These are phyloP conservation scores for Stenocarpella maydis DNA, from an alignment of 2,329 filamentous ascomycete species.

Conservation along the genomic window DNA sequence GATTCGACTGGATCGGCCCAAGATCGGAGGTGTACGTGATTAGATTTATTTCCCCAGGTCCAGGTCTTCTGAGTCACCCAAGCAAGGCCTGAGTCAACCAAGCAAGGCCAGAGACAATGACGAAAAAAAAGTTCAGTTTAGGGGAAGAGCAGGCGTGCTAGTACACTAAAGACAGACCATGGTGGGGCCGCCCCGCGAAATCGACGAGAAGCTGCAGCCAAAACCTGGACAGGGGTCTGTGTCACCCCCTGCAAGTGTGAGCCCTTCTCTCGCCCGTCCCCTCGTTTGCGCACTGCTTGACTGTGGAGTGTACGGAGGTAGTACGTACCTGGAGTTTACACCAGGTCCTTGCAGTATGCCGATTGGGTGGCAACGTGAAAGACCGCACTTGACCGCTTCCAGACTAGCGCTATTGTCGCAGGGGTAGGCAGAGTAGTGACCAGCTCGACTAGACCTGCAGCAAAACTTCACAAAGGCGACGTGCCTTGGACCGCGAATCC, in stretches of 20 bases:
- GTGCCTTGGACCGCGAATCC: slow-evolving; percentile 24
- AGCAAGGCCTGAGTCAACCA: slow-evolving; percentile 26
- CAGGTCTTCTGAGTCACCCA: slow-evolving; percentile 27
- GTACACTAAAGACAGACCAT: background rate
- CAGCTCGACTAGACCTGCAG: background rate
- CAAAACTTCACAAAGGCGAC: slow-evolving; percentile 31
- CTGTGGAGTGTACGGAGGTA: too few species aligned
- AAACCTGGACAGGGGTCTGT: slow-evolving; percentile 10
- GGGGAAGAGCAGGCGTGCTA: slow-evolving; percentile 22
- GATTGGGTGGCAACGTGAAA: background rate
- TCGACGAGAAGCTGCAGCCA: slow-evolving; percentile 16
- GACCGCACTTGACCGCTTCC: background rate
- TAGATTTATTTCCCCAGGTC: slow-evolving; percentile 7
- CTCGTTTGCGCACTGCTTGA: too few species aligned
- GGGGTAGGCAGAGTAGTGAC: too few species aligned
- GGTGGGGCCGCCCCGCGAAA: slow-evolving; percentile 27
- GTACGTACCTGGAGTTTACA: too few species aligned
- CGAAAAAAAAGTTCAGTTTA: slow-evolving; percentile 21
- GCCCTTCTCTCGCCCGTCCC: too few species aligned
- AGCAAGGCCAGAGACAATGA: slow-evolving; percentile 20
- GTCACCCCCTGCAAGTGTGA: background rate
- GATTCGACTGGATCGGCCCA: background rate
- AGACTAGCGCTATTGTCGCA: background rate
- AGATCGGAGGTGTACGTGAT: slow-evolving; percentile 1
- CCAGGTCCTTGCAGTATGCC: too few species aligned